These are phyloP conservation scores for Lactarius evosmus DNA, from an alignment of 768 basidiomycete species.

Conservation along the genomic window DNA sequence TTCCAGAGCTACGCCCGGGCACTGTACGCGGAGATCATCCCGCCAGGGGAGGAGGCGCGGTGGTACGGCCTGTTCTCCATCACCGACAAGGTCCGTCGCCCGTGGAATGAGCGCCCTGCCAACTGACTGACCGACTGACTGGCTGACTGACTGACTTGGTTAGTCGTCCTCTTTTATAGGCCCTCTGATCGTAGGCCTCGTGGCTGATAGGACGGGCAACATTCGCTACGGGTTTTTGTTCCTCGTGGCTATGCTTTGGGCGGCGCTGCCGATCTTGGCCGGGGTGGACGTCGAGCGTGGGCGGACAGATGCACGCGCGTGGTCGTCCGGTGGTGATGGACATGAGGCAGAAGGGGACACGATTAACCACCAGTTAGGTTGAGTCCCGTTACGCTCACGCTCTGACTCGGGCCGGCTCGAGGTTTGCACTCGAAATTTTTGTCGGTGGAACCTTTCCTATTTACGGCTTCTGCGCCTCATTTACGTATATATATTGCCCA, in stretches of 20 bases:
- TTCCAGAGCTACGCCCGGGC: constrained; percentile 90
- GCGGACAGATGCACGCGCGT: constrained; percentile 45
- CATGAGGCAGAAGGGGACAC: not conserved
- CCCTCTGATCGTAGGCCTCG: constrained; percentile 81
- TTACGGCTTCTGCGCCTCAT: too few relatives aligned
- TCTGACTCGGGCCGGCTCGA: too few relatives aligned
- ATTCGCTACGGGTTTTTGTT: constrained; percentile 92
- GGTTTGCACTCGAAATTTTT: too few relatives aligned
- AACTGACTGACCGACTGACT: too few relatives aligned
- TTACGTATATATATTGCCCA: not conserved
- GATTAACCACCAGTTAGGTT: not conserved
- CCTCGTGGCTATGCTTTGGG: constrained; percentile 75
- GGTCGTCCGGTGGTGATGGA: not conserved
- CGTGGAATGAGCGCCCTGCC: too few relatives aligned
- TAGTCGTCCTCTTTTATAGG: constrained; percentile 93
- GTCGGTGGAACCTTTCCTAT: too few relatives aligned
- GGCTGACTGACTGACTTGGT: too few relatives aligned
- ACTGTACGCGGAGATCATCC: constrained; percentile 83
- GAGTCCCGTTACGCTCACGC: not conserved
- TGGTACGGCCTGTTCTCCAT: constrained; percentile 90
- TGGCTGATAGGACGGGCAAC: constrained; percentile 86
- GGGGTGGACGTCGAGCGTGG: constrained; percentile 71
- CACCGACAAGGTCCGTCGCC: constrained; percentile 69
- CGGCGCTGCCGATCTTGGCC: constrained; percentile 71
- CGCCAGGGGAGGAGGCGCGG: constrained; percentile 82